Evolutionary conservation across 2,329 filamentous ascomycete genomes (phyloP).

Genomic region (Dichotomopilus funicola): DNA sequence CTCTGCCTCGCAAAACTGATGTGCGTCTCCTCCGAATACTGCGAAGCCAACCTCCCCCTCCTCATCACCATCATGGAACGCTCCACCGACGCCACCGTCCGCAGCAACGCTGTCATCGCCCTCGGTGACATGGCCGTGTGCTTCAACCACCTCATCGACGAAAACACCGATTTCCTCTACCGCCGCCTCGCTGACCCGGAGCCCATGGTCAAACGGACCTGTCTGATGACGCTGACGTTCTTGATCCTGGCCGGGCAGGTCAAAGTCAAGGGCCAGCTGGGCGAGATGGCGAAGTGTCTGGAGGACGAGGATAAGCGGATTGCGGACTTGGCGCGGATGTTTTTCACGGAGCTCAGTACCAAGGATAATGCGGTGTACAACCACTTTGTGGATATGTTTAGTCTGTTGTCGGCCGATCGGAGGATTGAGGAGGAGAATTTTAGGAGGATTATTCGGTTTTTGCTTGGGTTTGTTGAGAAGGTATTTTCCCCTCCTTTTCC

Average conservation of each 20-base stretch:
- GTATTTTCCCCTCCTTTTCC: slow-evolving; percentile 42
- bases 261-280: slow-evolving; percentile 97
- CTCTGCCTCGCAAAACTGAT: slow-evolving; percentile 95
- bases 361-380: slow-evolving; percentile 99
- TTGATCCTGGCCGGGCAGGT: slow-evolving; percentile 94
- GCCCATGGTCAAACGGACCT: slow-evolving; percentile 88
- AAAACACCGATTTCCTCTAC: slow-evolving; percentile 98
- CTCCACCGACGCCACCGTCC: slow-evolving; percentile 83
- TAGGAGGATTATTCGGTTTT: slow-evolving; percentile 80
- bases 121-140: slow-evolving; percentile 98
- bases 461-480: slow-evolving; percentile 96
- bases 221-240: slow-evolving; percentile 97
- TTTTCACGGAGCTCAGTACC: slow-evolving; percentile 94
- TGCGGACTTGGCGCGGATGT: slow-evolving; percentile 91
- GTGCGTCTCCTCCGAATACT: slow-evolving; percentile 97
- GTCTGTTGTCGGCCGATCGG: slow-evolving; percentile 75
- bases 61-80: slow-evolving; percentile 98
- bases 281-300: slow-evolving; percentile 98
- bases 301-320: slow-evolving; percentile 95
- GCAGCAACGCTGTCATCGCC: slow-evolving; percentile 93
- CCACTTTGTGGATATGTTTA: slow-evolving; percentile 99
- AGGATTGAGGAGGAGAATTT: slow-evolving; percentile 79
- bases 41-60: slow-evolving; percentile 83
- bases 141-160: slow-evolving; percentile 98
- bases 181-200: slow-evolving; percentile 84